Percentiles rank a stretch among this genome's conserved stretches.
These are phyloP conservation scores for Xylaria nigripes DNA, from an alignment of 495 filamentous ascomycete genomes.

Conservation along the genomic window DNA sequence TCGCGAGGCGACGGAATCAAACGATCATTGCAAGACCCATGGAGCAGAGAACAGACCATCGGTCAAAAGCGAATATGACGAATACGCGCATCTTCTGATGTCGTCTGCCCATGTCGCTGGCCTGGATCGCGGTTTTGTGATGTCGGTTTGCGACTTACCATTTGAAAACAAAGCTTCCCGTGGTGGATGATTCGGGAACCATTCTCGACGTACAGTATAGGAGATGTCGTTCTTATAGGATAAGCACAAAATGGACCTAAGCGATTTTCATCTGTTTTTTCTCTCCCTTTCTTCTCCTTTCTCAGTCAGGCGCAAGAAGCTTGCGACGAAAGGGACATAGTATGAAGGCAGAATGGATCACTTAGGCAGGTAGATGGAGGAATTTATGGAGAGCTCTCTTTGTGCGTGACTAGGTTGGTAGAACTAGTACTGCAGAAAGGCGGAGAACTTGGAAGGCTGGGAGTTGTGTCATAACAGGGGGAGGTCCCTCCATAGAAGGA, in stretches of 20 bases:
- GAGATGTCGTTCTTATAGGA: not conserved
- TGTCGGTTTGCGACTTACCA: conserved; percentile 35
- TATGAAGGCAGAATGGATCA: not conserved
- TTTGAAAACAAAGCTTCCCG: conserved; percentile 49
- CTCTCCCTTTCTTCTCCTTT: not conserved
- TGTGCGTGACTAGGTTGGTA: not conserved
- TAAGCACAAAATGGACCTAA: not conserved
- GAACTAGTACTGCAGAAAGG: too few species aligned
- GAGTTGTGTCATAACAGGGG: not conserved
- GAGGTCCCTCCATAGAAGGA: too few species aligned
- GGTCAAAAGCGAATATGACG: not conserved
- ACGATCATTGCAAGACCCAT: conserved; percentile 3
- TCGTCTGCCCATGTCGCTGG: not conserved
- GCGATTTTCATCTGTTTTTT: not conserved
- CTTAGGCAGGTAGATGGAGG: not conserved
- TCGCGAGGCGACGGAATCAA: conserved; percentile 12
- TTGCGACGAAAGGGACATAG: not conserved
- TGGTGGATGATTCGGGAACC: conserved; percentile 16
- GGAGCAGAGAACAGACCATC: not conserved
- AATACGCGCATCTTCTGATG: not conserved
- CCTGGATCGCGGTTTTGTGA: not conserved
- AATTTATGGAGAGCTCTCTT: conserved; percentile 5
- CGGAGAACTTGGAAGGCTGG: conserved; percentile 3
- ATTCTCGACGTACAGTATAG: not conserved
- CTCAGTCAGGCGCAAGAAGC: not conserved